Conservation (phyloP, 768 basidiomycete genomes). For the Dictyophora rubrovolvata region DNA sequence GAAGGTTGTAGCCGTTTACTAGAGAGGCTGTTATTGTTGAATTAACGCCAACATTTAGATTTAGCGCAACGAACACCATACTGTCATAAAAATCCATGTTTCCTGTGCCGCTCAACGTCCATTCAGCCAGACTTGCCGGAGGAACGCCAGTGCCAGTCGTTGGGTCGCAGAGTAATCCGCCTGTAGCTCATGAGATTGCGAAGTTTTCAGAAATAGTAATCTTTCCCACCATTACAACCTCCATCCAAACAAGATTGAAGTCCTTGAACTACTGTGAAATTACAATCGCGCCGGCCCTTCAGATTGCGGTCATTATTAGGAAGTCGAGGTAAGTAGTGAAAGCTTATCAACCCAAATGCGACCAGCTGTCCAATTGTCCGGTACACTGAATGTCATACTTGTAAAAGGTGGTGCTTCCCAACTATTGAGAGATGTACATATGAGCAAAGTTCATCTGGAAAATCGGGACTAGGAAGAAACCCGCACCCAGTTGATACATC, state of each 20-base stretch:
- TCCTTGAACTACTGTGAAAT: conserved; percentile 45
- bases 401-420: conserved; percentile 32
- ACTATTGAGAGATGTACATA: conserved; percentile 13
- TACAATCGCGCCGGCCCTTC: conserved; percentile 46
- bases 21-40: conserved; percentile 38
- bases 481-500: conserved; percentile 35
- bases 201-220: not conserved
- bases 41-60: conserved; percentile 15
- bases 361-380: conserved; percentile 54
- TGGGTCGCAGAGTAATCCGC: conserved; percentile 49
- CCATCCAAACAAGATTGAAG: conserved; percentile 51
- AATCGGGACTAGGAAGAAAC: not conserved
- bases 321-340: not conserved
- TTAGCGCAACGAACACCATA: conserved; percentile 24
- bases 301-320: not conserved
- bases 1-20: conserved; percentile 50
- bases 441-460: not conserved
- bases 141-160: conserved; percentile 36
- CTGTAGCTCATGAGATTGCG: not conserved
- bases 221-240: conserved; percentile 43
- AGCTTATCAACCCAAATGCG: conserved; percentile 43
- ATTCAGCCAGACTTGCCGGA: conserved; percentile 26
- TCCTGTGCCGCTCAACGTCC: conserved; percentile 19
- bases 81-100: conserved; percentile 26
- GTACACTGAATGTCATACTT: conserved; percentile 41